Base-by-base conservation (phyloP, 2,329 filamentous ascomycete genomes). In the Calonectria montana region DNA sequence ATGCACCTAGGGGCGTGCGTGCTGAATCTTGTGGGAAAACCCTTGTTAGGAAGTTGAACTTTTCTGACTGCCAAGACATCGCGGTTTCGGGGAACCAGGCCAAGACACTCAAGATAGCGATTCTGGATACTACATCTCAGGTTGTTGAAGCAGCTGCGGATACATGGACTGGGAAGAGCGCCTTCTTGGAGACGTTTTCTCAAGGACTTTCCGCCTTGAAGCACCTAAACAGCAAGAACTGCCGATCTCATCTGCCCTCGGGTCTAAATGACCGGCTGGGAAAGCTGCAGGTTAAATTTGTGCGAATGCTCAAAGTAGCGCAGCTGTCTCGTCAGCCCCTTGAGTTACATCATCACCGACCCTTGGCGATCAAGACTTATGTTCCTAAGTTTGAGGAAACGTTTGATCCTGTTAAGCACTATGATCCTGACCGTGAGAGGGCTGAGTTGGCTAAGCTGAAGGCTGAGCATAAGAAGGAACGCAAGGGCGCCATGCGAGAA, bases 321-420 rank as follows among this genome's bases (percentile, higher is more conserved):
- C 89, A 88, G 50, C 87, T 93, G 23, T 84, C 88, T 48, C 94
- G 96, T 45, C 92, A 94, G 10, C 94, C 95, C 2, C 91, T 98
- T 35, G 90, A 95, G 79, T 91, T 99, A 3, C 97, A 99, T 85
- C 90, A 97, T 84, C 97, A 99, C 87, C 90, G 90, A 0, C 95
- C 96, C 0, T 89, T 97, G 3, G 93, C 97, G 25, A 97, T 98
- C 87, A 96, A 96, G 83, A 92, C 91, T 9, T 92, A 91, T 70
- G 91, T 98, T 57, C 97, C 97, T 84, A 98, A 97, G 84, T 99
- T 98, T 86, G 97, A 98, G 86, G 96, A 98, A 82, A 89, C 91
- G 70, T 99, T 95, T 89, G 97, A 97, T 83, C 97, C 97, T 3
- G 91, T 94, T 86, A 96, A 95, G 86, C 97, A 98, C 89, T 98